Evolutionary conservation across 2,329 filamentous ascomycete species (phyloP), one percentile per base, ranked within the genome.

Genomic region (Pseudocercospora vitis): DNA sequence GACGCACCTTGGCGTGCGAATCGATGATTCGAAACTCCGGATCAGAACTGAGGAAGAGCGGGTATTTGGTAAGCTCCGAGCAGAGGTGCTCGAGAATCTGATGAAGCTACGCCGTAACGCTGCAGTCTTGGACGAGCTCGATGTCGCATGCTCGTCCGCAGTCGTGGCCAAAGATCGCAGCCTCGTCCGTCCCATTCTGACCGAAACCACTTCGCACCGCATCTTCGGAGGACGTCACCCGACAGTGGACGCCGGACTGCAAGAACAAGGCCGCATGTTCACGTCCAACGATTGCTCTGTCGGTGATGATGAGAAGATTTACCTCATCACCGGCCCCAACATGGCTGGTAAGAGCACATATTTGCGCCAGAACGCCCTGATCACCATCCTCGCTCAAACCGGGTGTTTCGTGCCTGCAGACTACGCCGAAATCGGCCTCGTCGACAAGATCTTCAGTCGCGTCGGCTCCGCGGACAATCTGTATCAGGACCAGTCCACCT

Each of bases 321-420:
- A 81, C 74, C 78, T 86, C 28, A 84, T 86, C 59, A 86, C 83
- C 7, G 83, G 94, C 0, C 94, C 94, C n/a, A 99, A 99, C 73
- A 99, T 99, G 94, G 94, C 87, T 1, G 94, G 94, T 44, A 99
- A 99, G 74, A 92, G 87, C 69, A 99, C 94, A 0, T 99, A 96
- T 67, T 78, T 99, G 4, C 87, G 94, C 0, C 95, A 99, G 66
- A 97, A 96, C 71, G 94, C 94, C 2, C 80, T 99, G 48, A 95
- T 97, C 63, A 91, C 89, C 0, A 89, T 99, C 57, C 81, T 99
- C 11, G 92, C 94, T 1, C 94, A 99, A 73, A 85, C 90, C 2
- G 94, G 94, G 8, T 91, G 87, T 57, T 97, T 91, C 70, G 92
- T 99, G 0, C 94, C 94, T 0, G 94, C 94, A 0, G 82, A 86